A percentile compares a stretch with the other conserved stretches of the same genome.
Conservation (phyloP, 768 basidiomycete species). For the Basidioascus undulatus region DNA sequence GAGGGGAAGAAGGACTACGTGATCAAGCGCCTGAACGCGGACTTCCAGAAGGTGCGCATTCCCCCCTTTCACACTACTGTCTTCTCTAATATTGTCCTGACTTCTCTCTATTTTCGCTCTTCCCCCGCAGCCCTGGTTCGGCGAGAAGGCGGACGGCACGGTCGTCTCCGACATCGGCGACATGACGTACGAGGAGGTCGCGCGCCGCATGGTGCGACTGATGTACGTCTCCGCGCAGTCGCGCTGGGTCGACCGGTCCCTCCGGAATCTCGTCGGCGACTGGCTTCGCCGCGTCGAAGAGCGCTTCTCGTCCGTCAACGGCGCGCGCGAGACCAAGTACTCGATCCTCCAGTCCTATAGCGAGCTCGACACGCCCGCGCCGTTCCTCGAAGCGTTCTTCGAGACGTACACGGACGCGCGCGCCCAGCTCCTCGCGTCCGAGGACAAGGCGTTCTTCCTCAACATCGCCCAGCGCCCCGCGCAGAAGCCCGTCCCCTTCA, state of each 20-base stretch:
- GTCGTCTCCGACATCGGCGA: constrained; percentile 69
- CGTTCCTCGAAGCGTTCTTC: constrained; percentile 62
- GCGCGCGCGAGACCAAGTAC: constrained; percentile 32
- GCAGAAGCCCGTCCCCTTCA: constrained; percentile 96
- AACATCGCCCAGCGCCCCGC: constrained; percentile 85
- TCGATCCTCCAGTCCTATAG: constrained; percentile 67
- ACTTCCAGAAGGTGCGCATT: constrained; percentile 54
- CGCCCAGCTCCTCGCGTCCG: constrained; percentile 66
- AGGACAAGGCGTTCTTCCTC: constrained; percentile 88
- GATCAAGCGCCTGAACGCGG: constrained; percentile 72
- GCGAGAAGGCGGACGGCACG: constrained; percentile 73
- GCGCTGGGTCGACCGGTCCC: constrained; percentile 77
- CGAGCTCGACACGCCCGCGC: constrained; percentile 52
- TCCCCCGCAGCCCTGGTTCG: constrained; percentile 46
- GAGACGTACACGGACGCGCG: constrained; percentile 54
- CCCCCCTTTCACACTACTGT: too few species aligned
- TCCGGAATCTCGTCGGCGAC: constrained; percentile 84
- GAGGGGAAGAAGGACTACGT: constrained; percentile 65
- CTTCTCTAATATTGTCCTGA: not conserved
- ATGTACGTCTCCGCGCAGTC: constrained; percentile 83
- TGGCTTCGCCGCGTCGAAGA: constrained; percentile 92
- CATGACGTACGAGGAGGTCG: constrained; percentile 97
- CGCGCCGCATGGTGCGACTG: constrained; percentile 66
- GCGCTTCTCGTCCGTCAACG: constrained; percentile 15
- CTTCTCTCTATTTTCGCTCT: not conserved